Evolutionary conservation across 306 rosid genomes (phyloP).

Genomic region (Vigna mungo): DNA sequence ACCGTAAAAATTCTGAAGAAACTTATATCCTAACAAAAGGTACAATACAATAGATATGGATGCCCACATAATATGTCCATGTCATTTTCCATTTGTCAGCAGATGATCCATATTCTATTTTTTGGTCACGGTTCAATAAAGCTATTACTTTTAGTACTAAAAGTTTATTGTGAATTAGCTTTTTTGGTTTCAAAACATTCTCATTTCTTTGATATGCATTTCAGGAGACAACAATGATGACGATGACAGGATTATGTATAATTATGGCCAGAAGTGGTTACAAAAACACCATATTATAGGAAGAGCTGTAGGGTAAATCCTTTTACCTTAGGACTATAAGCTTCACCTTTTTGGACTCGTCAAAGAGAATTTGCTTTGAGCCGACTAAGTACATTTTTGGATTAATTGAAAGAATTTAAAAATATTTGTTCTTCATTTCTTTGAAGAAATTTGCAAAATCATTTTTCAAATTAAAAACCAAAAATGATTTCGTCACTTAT

Average conservation of each 20-base stretch:
- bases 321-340: not conserved
- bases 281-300: slow-evolving; percentile 73
- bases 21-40: slow-evolving; percentile 79
- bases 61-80: not conserved
- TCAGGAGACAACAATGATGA: slow-evolving; percentile 67
- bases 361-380: too few relatives aligned
- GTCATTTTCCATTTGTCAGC: slow-evolving; percentile 1
- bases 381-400: too few relatives aligned
- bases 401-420: too few relatives aligned
- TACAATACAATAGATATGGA: slow-evolving; percentile 31
- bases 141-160: not conserved
- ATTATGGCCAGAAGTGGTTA: slow-evolving; percentile 72
- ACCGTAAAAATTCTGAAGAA: slow-evolving; percentile 59
- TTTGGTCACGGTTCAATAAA: not conserved
- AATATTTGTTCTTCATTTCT: too few relatives aligned
- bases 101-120: not conserved
- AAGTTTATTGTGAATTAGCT: not conserved
- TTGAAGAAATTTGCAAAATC: too few relatives aligned
- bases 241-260: slow-evolving; percentile 72
- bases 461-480: too few relatives aligned
- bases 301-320: slow-evolving; percentile 72
- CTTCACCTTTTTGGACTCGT: too few relatives aligned
- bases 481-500: not conserved
- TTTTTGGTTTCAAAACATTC: not conserved
- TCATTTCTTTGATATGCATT: slow-evolving; percentile 23